Evolutionary conservation across 257 asterid species (phyloP), one percentile per base, ranked within the genome.

Genomic region (Haberlea rhodopensis): DNA sequence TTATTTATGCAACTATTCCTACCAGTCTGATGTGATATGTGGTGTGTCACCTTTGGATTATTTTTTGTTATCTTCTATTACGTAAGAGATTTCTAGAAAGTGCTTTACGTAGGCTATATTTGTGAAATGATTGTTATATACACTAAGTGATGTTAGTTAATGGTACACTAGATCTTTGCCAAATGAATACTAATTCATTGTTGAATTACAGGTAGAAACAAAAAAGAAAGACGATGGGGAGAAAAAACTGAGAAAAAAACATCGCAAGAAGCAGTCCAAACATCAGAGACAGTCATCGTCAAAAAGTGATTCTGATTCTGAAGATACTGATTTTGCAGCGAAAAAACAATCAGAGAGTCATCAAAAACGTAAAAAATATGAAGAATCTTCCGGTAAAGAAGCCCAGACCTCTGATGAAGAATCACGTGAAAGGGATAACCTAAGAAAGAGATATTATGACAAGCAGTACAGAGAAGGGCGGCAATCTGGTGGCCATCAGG

Each of bases 141-240:
- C 22, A 56, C 28, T 5, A 43, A 60, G 16, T 23, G 1, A 34
- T 19, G 5, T 1, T 40, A 8, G 1, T 49, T 6, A 60, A 34
- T 28, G 18, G 0, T 52, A 62, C 63, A 32, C 46, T 37, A 49
- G 26, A 27, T 45, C 40, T 32, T 65, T 43, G 53, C 46, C 53
- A 34, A 37, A 53, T 18, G 16, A 3, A 24, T 31, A 63, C 80
- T 60, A 40, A 54, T 29, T 18, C 70, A 66, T 49, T 74, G 54
- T 72, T 45, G 1, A 31, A 63, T 62, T 77, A 29, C 79, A 90
- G 97, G 90, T 87, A 57, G 87, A 87, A 81, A 71, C 73, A n/a
- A 75, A 74, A 64, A 85, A 62, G 72, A n/a, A n/a, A n/a, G 60
- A 28, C 52, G 71, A 80, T 65, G 88, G 76, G 22, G 82, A 67